Evolutionary conservation across 306 rosid species (phyloP).

Genomic region (Astragalus glycyphyllos): DNA sequence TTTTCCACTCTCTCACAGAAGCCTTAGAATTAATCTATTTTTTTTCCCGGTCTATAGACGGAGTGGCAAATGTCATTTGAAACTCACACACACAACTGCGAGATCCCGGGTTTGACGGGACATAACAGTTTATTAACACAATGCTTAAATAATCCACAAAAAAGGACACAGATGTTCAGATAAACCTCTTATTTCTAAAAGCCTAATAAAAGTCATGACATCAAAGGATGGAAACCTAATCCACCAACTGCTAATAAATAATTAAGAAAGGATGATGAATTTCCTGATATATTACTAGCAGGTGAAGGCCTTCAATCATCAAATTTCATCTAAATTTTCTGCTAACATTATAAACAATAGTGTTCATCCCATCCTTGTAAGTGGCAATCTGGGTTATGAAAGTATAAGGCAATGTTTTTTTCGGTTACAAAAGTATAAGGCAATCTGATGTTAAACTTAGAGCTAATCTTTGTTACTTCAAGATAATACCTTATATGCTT

Average conservation of each 20-base stretch:
- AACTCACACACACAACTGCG: no score
- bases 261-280: conserved; percentile 8
- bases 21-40: not conserved
- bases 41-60: no score
- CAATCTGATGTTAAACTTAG: no score
- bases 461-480: not conserved
- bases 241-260: conserved; percentile 2
- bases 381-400: not conserved
- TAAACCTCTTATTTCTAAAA: conserved; percentile 14
- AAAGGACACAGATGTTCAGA: conserved; percentile 24
- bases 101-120: no score
- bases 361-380: conserved; percentile 22
- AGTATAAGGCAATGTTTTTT: conserved; percentile 9
- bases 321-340: conserved; percentile 23
- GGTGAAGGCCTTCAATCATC: conserved; percentile 11
- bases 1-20: not conserved
- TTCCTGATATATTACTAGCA: conserved; percentile 18
- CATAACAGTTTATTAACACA: not conserved
- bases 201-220: not conserved
- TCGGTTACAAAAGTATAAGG: no score
- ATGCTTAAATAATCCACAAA: conserved; percentile 2
- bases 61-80: no score
- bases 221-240: conserved; percentile 7
- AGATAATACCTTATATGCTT: conserved; percentile 51
- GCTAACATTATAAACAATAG: conserved; percentile 1